A percentile compares a stretch with the other conserved stretches of the same genome.
Conservation (phyloP, 2,329 filamentous ascomycete species). For the Clonostachys solani region DNA sequence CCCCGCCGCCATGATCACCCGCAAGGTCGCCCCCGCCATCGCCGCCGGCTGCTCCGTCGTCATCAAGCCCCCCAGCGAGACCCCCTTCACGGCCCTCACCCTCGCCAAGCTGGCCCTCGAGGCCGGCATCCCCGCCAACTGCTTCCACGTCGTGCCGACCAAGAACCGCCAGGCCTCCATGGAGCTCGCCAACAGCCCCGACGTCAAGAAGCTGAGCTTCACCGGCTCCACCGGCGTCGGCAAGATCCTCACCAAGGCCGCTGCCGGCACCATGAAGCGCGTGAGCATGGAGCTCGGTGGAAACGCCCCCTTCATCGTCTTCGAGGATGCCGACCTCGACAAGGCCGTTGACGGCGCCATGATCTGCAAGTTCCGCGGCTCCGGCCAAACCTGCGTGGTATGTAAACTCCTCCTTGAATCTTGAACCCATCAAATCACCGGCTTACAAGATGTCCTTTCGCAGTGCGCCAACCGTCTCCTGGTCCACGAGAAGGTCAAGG, state of each 20-base stretch:
- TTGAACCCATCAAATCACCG: constrained; percentile 73
- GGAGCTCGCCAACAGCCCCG: constrained; percentile 20
- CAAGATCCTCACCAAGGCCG: constrained; percentile 59
- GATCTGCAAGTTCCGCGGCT: constrained; percentile 62
- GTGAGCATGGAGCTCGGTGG: constrained; percentile 67
- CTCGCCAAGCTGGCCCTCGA: constrained; percentile 75
- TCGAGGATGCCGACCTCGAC: constrained; percentile 66
- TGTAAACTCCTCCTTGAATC: constrained; percentile 76
- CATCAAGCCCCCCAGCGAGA: constrained; percentile 80
- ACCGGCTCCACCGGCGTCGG: constrained; percentile 50
- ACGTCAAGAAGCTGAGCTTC: constrained; percentile 65
- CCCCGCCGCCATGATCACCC: constrained; percentile 12
- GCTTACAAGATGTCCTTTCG: constrained; percentile 67
- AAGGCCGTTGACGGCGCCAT: constrained; percentile 60
- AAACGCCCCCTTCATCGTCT: constrained; percentile 35
- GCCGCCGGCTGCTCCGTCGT: constrained; percentile 73
- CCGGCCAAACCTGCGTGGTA: constrained; percentile 65
- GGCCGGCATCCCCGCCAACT: constrained; percentile 78
- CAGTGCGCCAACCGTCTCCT: constrained; percentile 34
- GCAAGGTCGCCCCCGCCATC: constrained; percentile 42
- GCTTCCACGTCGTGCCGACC: constrained; percentile 78
- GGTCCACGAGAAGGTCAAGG: constrained; percentile 22
- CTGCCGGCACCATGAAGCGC: constrained; percentile 63
- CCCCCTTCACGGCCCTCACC: constrained; percentile 79
- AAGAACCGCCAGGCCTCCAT: constrained; percentile 72